Conservation (phyloP, 495 filamentous ascomycete species). For the Xylaria cubensis region DNA sequence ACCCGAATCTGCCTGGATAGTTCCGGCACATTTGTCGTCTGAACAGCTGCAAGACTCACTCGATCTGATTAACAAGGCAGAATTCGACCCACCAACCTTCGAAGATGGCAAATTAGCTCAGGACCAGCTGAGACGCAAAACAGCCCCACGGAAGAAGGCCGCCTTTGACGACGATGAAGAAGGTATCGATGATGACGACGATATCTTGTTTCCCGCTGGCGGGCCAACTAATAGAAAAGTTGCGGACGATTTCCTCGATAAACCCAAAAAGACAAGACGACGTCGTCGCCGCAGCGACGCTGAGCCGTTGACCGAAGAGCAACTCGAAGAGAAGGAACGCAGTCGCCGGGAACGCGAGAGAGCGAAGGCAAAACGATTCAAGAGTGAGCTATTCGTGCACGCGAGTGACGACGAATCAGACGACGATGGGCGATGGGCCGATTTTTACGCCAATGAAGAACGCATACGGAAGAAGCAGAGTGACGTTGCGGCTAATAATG, state of each 20-base stretch:
- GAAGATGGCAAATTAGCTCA: constrained; percentile 74
- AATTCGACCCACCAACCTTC: constrained; percentile 73
- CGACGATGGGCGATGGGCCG: constrained; percentile 65
- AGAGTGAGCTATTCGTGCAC: constrained; percentile 80
- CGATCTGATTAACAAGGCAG: constrained; percentile 70
- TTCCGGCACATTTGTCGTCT: constrained; percentile 71
- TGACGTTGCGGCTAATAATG: constrained; percentile 26
- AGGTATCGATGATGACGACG: constrained; percentile 64
- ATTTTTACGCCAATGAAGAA: constrained; percentile 67
- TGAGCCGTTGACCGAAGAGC: constrained; percentile 53
- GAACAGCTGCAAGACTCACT: constrained; percentile 65
- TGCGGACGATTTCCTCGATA: constrained; percentile 53
- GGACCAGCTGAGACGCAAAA: constrained; percentile 76
- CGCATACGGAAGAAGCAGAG: constrained; percentile 57
- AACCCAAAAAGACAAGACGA: constrained; percentile 52
- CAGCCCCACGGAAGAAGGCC: constrained; percentile 54
- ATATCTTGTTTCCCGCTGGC: constrained; percentile 68
- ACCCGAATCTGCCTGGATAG: constrained; percentile 76
- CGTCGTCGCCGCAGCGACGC: constrained; percentile 54
- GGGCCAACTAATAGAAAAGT: constrained; percentile 63
- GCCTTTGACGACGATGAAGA: constrained; percentile 70
- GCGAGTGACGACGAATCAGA: constrained; percentile 83
- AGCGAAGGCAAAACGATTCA: constrained; percentile 76
- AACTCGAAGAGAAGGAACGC: constrained; percentile 52
- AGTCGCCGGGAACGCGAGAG: constrained; percentile 63